A percentile compares a stretch with the other conserved stretches of the same genome.
phyloP scores from a whole-genome alignment of 305 asterid genomes.

The Andrographis paniculata region DNA sequence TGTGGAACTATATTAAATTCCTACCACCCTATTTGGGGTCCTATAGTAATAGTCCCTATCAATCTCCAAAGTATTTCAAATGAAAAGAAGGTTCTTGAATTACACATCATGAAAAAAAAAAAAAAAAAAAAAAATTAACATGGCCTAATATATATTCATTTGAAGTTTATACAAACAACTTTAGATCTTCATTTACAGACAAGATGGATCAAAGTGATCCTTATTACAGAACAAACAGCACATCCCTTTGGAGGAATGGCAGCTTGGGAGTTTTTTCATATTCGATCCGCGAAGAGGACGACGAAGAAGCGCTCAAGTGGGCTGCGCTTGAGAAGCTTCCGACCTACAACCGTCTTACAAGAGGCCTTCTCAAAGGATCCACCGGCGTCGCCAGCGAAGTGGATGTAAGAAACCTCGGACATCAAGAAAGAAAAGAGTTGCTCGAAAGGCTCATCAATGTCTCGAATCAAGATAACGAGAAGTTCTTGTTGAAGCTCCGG shows the following conservation, averaged over 20 bases:
- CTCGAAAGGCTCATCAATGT: slow-evolving; percentile 63
- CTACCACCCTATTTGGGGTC: no score
- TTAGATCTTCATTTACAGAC: no score
- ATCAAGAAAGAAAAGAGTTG: slow-evolving; percentile 49
- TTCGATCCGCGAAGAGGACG: slow-evolving; percentile 29
- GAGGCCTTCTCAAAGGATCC: slow-evolving; percentile 53
- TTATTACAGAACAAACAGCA: not conserved
- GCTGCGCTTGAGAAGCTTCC: slow-evolving; percentile 81
- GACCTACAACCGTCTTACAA: slow-evolving; percentile 57
- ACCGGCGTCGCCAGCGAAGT: slow-evolving; percentile 48
- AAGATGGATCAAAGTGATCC: no score
- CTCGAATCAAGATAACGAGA: slow-evolving; percentile 66
- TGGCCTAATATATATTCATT: no score
- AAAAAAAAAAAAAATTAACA: no score
- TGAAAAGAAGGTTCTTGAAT: no score
- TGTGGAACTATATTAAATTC: no score
- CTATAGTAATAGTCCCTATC: no score
- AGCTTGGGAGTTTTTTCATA: not conserved
- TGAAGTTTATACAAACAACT: no score
- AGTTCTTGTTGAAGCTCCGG: slow-evolving; percentile 48
- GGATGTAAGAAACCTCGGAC: slow-evolving; percentile 50
- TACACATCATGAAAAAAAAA: no score
- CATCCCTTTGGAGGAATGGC: not conserved
- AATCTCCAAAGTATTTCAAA: no score
- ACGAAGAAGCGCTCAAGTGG: slow-evolving; percentile 64